Conservation (phyloP, 192 early-diverging fungal genomes). For the Entophlyctis luteolus region DNA sequence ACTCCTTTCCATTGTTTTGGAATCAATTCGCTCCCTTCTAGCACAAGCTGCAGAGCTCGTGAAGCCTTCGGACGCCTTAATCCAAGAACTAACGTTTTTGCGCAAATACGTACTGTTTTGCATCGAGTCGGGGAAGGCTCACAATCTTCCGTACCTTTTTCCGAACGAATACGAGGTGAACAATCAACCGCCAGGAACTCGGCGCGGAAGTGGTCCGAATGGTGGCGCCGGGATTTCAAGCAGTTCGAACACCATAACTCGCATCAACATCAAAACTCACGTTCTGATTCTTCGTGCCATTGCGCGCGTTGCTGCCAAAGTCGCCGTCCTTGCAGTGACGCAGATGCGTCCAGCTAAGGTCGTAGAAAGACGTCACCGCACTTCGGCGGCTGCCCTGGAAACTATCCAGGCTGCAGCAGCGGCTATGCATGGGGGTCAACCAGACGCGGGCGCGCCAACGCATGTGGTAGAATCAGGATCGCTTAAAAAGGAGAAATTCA, state of each 20-base stretch:
- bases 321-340: conserved; percentile 7
- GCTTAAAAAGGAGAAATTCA: background rate
- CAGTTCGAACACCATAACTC: conserved; percentile 16
- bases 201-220: too few species aligned
- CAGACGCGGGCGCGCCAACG: background rate
- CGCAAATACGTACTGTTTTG: conserved; percentile 32
- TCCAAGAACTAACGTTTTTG: conserved; percentile 31
- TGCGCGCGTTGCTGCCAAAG: conserved; percentile 21
- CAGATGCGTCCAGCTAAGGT: background rate
- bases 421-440: background rate
- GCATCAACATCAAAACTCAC: conserved; percentile 10
- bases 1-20: background rate
- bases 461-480: background rate
- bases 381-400: background rate
- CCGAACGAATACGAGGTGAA: conserved; percentile 29
- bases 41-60: background rate
- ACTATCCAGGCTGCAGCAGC: background rate
- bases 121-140: conserved; percentile 24
- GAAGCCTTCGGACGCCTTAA: background rate
- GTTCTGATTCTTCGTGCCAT: conserved; percentile 24
- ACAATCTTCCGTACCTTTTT: conserved; percentile 38
- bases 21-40: background rate
- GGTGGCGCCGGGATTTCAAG: too few species aligned
- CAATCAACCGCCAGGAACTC: too few species aligned
- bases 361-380: background rate